A percentile compares a stretch with the other conserved stretches of the same genome.
Evolutionary conservation across 1,284 basidiomycete species (phyloP).

Genomic region (Hemileia vastatrix): DNA sequence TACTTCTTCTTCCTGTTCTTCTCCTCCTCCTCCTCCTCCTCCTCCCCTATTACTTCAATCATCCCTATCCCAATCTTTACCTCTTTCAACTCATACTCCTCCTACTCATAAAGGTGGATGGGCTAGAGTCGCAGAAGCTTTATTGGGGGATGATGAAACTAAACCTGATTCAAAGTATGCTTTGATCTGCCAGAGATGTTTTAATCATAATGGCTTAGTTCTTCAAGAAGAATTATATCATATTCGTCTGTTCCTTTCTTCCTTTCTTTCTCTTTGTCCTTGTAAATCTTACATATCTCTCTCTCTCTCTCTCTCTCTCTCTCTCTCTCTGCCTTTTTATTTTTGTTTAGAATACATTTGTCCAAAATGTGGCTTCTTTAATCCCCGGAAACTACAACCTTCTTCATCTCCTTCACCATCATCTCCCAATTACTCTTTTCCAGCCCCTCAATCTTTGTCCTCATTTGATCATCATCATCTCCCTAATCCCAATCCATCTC

Average conservation of each 20-base stretch:
- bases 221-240: conserved; percentile 80
- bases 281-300: not conserved
- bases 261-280: not conserved
- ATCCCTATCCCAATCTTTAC: conserved; percentile 56
- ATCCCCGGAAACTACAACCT: no score
- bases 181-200: conserved; percentile 86
- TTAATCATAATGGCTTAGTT: conserved; percentile 85
- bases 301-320: not conserved
- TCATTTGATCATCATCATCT: no score
- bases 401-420: no score
- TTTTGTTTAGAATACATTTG: conserved; percentile 8
- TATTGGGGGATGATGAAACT: conserved; percentile 71
- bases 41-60: not conserved
- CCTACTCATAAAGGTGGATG: conserved; percentile 46
- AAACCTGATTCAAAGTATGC: conserved; percentile 60
- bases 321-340: not conserved
- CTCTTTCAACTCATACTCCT: conserved; percentile 38
- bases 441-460: no score
- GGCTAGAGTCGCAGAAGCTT: conserved; percentile 74
- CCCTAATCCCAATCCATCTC: no score
- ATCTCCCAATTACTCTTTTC: no score
- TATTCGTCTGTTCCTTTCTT: conserved; percentile 58
- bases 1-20: not conserved
- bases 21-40: not conserved
- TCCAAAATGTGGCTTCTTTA: conserved; percentile 21